Percentiles rank a stretch among this genome's conserved stretches.
Evolutionary conservation across 148 eudicot genomes (phyloP).

Genomic region (Selenicereus undatus): DNA sequence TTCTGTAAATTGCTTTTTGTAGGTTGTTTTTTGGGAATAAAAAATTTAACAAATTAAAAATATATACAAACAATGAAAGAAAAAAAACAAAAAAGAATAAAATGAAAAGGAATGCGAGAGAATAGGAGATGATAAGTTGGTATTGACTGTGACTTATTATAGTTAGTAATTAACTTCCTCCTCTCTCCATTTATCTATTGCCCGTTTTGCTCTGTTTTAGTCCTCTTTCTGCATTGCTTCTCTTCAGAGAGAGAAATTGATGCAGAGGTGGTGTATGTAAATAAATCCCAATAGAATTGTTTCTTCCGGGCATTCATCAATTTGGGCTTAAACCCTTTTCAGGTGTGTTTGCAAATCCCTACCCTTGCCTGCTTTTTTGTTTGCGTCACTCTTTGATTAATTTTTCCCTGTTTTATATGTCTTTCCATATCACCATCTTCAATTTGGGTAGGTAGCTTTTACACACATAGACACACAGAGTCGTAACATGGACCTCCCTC

Average conservation of each 20-base stretch:
- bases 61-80: too few relatives aligned
- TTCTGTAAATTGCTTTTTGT: too few relatives aligned
- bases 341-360: conserved; percentile 21
- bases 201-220: background rate
- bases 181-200: conserved; percentile 2
- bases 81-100: too few relatives aligned
- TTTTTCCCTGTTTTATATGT: background rate
- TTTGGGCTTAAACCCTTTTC: conserved; percentile 12
- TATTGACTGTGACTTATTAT: too few relatives aligned
- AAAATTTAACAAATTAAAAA: too few relatives aligned
- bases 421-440: background rate
- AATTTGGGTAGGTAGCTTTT: too few relatives aligned
- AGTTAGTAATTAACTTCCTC: too few relatives aligned
- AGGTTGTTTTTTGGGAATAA: too few relatives aligned
- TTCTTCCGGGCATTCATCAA: background rate
- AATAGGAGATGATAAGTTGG: too few relatives aligned
- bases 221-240: background rate
- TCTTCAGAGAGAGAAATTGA: background rate
- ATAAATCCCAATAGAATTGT: conserved; percentile 18
- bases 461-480: too few relatives aligned
- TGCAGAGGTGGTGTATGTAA: background rate
- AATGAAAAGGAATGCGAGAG: too few relatives aligned
- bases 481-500: too few relatives aligned
- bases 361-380: conserved; percentile 8
- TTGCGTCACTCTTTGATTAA: conserved; percentile 3